A percentile compares a stretch with the other conserved stretches of the same genome.
phyloP scores from a whole-genome alignment of 257 asterid genomes.

The Catharanthus roseus region DNA sequence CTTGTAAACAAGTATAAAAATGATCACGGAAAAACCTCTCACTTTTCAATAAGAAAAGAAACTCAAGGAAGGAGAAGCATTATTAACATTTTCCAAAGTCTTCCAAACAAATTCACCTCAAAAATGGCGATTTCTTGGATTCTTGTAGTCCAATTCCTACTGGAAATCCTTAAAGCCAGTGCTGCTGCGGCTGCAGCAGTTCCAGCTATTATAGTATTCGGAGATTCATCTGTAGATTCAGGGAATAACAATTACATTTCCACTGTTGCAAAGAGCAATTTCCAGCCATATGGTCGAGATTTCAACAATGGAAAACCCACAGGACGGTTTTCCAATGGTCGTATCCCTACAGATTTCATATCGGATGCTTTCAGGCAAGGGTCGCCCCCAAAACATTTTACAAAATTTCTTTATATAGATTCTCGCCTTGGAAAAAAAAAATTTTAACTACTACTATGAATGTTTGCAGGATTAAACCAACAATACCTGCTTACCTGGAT shows the following conservation, averaged over 20 bases:
- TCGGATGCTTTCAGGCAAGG: conserved; percentile 71
- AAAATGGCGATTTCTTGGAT: conserved; percentile 11
- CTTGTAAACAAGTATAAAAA: not conserved
- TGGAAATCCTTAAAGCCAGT: conserved; percentile 6
- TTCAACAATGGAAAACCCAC: conserved; percentile 59
- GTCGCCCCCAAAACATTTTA: no score
- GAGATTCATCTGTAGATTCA: conserved; percentile 88
- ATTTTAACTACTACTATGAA: no score
- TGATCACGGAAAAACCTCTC: not conserved
- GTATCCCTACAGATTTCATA: conserved; percentile 67
- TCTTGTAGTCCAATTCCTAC: not conserved
- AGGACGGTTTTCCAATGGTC: conserved; percentile 79
- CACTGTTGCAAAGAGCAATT: conserved; percentile 68
- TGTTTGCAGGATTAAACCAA: conserved; percentile 53
- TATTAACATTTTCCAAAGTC: not conserved
- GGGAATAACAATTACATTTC: conserved; percentile 74
- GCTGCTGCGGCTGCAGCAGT: no score
- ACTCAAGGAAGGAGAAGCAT: not conserved
- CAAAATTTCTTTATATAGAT: no score
- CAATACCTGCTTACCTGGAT: conserved; percentile 78
- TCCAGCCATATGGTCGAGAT: conserved; percentile 79
- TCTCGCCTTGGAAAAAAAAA: no score
- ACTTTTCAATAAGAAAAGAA: not conserved
- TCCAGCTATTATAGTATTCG: conserved; percentile 72
- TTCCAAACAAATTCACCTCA: not conserved